Evolutionary conservation across 2,329 filamentous ascomycete species (phyloP).

Genomic region (Diaporthe helianthi): DNA sequence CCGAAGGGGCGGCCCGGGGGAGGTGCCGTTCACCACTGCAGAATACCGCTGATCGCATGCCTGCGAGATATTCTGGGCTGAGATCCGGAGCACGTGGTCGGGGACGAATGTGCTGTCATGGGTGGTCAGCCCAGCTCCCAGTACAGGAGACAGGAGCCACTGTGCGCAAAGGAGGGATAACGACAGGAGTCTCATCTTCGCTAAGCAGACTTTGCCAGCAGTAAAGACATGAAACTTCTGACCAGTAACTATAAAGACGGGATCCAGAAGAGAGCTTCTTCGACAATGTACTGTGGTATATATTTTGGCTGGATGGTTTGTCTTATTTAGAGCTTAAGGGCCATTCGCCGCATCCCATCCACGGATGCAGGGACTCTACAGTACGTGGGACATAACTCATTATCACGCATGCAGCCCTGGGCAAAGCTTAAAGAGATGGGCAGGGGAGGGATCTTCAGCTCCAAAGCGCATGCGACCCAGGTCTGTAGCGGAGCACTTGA

Average conservation of each 20-base stretch:
- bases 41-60: constrained; percentile 51
- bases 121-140: neutral
- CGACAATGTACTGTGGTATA: no score
- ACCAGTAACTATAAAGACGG: neutral
- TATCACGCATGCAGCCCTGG: neutral
- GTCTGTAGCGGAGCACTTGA: neutral
- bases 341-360: neutral
- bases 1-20: constrained; percentile 57
- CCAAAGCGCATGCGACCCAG: constrained; percentile 9
- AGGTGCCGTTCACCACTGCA: constrained; percentile 59
- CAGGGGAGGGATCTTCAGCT: constrained; percentile 16
- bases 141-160: constrained; percentile 19
- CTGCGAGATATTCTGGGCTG: constrained; percentile 49
- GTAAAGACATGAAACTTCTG: neutral
- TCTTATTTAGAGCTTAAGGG: neutral
- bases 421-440: constrained; percentile 25
- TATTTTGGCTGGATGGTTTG: constrained; percentile 4
- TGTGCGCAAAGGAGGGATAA: constrained; percentile 19
- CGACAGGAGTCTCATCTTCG: constrained; percentile 17
- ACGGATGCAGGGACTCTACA: neutral
- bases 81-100: constrained; percentile 55
- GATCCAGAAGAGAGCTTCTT: neutral
- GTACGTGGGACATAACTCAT: no score
- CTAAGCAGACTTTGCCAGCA: neutral
- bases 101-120: constrained; percentile 47